Conservation (phyloP, 1,139 yeast genomes). For the Nakaseomyces sp. region DNA sequence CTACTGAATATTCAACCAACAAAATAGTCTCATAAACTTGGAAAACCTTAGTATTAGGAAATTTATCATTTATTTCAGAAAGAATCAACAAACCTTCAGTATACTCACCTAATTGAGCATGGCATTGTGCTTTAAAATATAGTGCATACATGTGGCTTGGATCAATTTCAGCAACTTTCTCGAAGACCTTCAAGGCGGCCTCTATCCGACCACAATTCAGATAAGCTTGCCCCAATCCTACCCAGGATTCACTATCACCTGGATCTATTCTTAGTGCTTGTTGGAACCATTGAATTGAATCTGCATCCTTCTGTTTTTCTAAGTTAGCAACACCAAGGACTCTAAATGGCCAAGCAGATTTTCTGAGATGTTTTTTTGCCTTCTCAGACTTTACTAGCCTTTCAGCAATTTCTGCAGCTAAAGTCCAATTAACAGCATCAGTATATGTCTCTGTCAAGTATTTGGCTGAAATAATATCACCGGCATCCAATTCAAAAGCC, state of each 20-base stretch:
- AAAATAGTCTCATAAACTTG: conserved; percentile 51
- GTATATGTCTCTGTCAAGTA: conserved; percentile 64
- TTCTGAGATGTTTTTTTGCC: conserved; percentile 43
- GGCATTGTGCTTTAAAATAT: conserved; percentile 60
- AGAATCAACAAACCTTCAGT: conserved; percentile 39
- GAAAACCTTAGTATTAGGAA: conserved; percentile 50
- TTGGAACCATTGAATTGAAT: conserved; percentile 85
- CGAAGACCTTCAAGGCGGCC: conserved; percentile 78
- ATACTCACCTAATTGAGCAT: conserved; percentile 44
- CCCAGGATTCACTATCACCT: conserved; percentile 72
- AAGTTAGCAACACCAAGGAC: conserved; percentile 74
- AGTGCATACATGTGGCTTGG: conserved; percentile 51
- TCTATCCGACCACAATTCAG: conserved; percentile 74
- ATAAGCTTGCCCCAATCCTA: conserved; percentile 92
- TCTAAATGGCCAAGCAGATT: conserved; percentile 71
- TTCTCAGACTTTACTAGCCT: conserved; percentile 55
- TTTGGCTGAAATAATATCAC: conserved; percentile 67
- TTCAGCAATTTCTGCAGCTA: conserved; percentile 68
- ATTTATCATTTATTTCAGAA: conserved; percentile 35
- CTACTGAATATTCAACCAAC: conserved; percentile 44
- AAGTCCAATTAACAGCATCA: conserved; percentile 65
- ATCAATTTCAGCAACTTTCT: conserved; percentile 49
- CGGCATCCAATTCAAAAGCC: conserved; percentile 80
- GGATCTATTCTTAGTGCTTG: conserved; percentile 65
- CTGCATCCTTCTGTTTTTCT: conserved; percentile 62